phyloP scores from a whole-genome alignment of 2,329 filamentous ascomycete species.

The Apiospora kogelbergensis region DNA sequence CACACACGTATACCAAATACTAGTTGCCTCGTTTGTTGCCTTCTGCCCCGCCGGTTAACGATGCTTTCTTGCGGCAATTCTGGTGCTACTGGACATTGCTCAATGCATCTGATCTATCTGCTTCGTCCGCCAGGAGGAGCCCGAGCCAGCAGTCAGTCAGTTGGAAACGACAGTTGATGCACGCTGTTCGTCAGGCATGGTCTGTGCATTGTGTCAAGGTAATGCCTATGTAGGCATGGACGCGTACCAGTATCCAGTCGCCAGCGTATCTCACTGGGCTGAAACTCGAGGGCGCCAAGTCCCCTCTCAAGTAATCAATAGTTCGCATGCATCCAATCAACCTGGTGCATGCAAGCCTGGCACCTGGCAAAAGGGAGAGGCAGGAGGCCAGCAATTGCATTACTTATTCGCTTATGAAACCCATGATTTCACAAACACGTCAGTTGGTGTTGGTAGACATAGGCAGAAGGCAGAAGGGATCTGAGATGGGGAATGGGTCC shows the following conservation, averaged over 20 bases:
- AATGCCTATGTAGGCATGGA: background rate
- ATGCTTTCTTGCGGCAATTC: background rate
- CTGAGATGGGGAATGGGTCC: background rate
- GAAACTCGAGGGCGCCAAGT: slow-evolving; percentile 8
- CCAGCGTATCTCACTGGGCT: slow-evolving; percentile 6
- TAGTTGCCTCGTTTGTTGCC: background rate
- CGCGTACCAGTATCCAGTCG: background rate
- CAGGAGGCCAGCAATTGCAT: background rate
- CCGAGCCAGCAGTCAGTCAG: background rate
- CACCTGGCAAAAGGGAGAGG: background rate
- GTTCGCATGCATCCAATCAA: background rate
- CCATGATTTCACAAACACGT: too few species aligned
- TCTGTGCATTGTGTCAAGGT: slow-evolving; percentile 1
- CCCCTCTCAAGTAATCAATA: slow-evolving; percentile 4
- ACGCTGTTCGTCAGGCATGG: background rate
- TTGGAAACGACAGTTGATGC: background rate
- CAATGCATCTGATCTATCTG: background rate
- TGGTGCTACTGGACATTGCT: background rate
- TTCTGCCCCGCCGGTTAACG: background rate
- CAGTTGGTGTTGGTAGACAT: too few species aligned
- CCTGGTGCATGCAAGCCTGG: background rate
- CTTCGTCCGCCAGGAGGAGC: background rate
- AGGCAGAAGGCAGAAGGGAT: background rate
- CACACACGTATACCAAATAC: background rate
- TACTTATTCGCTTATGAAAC: too few species aligned